Evolutionary conservation across 2,329 filamentous ascomycete species (phyloP).

Genomic region (Diplodia intermedia): DNA sequence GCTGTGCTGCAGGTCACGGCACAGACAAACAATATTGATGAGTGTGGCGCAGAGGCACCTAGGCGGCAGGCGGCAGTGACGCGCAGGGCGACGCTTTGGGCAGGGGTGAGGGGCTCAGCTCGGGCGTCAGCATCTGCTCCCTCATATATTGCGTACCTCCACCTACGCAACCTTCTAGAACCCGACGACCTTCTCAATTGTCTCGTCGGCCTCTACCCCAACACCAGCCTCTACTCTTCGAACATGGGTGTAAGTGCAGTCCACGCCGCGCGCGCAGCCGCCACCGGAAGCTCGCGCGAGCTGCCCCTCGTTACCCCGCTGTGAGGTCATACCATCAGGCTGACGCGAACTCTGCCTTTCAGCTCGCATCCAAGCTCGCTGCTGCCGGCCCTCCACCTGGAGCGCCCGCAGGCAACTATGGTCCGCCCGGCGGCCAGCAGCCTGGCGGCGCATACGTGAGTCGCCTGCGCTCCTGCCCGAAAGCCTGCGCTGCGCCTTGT

Average conservation of each 20-base stretch:
- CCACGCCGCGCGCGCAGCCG: background rate
- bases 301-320: slow-evolving; percentile 35
- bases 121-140: slow-evolving; percentile 17
- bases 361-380: slow-evolving; percentile 58
- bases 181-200: slow-evolving; percentile 16
- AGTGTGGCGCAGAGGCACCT: slow-evolving; percentile 22
- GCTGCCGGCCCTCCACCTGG: slow-evolving; percentile 49
- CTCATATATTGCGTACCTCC: slow-evolving; percentile 26
- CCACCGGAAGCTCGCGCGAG: background rate
- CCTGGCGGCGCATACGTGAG: slow-evolving; percentile 62
- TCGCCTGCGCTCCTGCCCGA: slow-evolving; percentile 38
- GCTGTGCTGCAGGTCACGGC: background rate
- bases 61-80: slow-evolving; percentile 5
- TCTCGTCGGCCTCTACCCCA: background rate
- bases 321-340: slow-evolving; percentile 35
- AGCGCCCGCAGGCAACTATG: slow-evolving; percentile 31
- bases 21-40: background rate
- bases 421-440: slow-evolving; percentile 40
- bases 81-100: background rate
- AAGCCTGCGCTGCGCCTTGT: slow-evolving; percentile 30
- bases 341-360: slow-evolving; percentile 39
- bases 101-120: slow-evolving; percentile 16
- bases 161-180: slow-evolving; percentile 13
- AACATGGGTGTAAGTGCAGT: slow-evolving; percentile 30
- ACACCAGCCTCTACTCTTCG: background rate